Conservation (phyloP, 1,139 yeast species). For the Kurtzmaniella quercitrusa region DNA sequence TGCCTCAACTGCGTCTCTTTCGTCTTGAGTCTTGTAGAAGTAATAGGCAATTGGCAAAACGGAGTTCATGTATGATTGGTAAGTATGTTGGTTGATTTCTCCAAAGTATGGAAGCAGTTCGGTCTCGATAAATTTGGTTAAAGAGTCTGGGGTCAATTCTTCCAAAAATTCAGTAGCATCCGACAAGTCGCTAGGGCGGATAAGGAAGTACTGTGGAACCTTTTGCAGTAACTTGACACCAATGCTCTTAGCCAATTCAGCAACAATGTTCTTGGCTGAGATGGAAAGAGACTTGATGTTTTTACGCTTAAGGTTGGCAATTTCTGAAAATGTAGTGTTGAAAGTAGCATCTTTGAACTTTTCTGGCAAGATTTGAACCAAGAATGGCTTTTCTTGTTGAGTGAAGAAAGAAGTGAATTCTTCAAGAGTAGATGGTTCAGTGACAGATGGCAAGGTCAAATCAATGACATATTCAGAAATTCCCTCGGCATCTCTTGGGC, state of each 20-base stretch:
- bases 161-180: constrained; percentile 25
- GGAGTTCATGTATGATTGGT: constrained; percentile 67
- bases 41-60: constrained; percentile 82
- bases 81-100: constrained; percentile 82
- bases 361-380: constrained; percentile 46
- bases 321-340: constrained; percentile 46
- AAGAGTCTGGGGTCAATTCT: constrained; percentile 21
- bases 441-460: constrained; percentile 80
- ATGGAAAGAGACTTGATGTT: constrained; percentile 59
- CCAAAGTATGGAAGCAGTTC: constrained; percentile 88
- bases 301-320: constrained; percentile 61
- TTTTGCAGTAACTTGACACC: constrained; percentile 9
- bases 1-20: constrained; percentile 54
- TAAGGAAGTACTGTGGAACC: constrained; percentile 29
- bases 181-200: constrained; percentile 30
- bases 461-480: constrained; percentile 78
- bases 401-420: constrained; percentile 48
- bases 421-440: constrained; percentile 42
- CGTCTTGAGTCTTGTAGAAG: constrained; percentile 70
- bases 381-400: constrained; percentile 49
- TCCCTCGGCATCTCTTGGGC: constrained; percentile 78
- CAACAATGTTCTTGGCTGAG: constrained; percentile 26
- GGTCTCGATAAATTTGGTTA: constrained; percentile 55
- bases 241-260: not conserved
- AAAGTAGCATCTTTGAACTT: constrained; percentile 21